A percentile compares a stretch with the other conserved stretches of the same genome.
phyloP scores from a whole-genome alignment of 2,329 filamentous ascomycete genomes.

The Fusarium sp. region DNA sequence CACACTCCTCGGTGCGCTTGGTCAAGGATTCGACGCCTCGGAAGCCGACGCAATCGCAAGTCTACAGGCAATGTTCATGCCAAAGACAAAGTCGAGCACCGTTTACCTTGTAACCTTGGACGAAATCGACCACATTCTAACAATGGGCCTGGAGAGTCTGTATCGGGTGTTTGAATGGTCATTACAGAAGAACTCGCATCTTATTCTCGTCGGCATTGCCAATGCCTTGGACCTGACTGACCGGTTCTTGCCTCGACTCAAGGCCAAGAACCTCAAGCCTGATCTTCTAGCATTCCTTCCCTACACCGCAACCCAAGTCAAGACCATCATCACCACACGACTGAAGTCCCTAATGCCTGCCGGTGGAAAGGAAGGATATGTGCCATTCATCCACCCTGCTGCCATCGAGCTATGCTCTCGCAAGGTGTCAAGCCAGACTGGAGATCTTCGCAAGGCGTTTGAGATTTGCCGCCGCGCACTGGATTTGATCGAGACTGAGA shows the following conservation, averaged over 20 bases:
- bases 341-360: conserved; percentile 80
- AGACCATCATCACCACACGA: conserved; percentile 86
- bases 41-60: conserved; percentile 78
- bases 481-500: conserved; percentile 90
- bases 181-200: conserved; percentile 81
- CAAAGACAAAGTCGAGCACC: conserved; percentile 68
- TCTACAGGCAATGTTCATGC: conserved; percentile 80
- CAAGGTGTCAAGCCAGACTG: conserved; percentile 94
- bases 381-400: conserved; percentile 93
- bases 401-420: conserved; percentile 95
- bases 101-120: conserved; percentile 91
- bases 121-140: conserved; percentile 95
- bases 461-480: conserved; percentile 93
- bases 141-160: conserved; percentile 87
- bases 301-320: conserved; percentile 90
- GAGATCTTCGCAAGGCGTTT: conserved; percentile 94
- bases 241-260: conserved; percentile 92
- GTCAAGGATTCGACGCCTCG: conserved; percentile 69
- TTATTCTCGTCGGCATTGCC: conserved; percentile 92
- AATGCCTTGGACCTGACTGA: conserved; percentile 97
- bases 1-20: conserved; percentile 80
- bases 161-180: conserved; percentile 99
- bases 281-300: conserved; percentile 92
- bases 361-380: conserved; percentile 68
- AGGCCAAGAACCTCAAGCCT: conserved; percentile 92